Evolutionary conservation across 257 asterid genomes (phyloP).

Genomic region (Scutellaria galericulata): DNA sequence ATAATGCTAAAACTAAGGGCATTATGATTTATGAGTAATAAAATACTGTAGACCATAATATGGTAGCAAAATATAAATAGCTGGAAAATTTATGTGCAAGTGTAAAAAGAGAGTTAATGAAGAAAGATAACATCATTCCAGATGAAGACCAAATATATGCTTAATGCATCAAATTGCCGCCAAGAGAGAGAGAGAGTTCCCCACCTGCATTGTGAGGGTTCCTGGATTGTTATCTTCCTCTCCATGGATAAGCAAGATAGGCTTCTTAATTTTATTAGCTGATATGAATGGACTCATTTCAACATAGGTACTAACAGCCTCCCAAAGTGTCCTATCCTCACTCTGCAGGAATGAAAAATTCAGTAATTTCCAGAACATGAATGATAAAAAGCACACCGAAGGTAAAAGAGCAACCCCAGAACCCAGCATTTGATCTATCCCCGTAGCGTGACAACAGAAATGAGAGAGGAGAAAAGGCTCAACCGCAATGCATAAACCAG

Average conservation of each 20-base stretch:
- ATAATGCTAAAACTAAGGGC: conserved; percentile 25
- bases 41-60: no score
- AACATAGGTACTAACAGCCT: conserved; percentile 79
- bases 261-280: conserved; percentile 95
- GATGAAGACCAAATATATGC: no score
- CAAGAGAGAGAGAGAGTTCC: neutral
- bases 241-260: conserved; percentile 93
- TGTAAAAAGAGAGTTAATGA: neutral
- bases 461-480: neutral
- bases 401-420: conserved; percentile 17
- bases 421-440: conserved; percentile 11
- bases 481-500: neutral
- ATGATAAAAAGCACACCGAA: conserved; percentile 13
- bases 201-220: conserved; percentile 97
- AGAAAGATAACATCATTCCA: neutral
- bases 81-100: neutral
- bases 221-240: conserved; percentile 99
- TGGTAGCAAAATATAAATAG: neutral
- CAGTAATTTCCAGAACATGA: conserved; percentile 24
- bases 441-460: neutral
- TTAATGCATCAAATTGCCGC: neutral
- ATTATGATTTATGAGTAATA: neutral
- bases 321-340: conserved; percentile 99
- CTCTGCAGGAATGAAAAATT: conserved; percentile 51
- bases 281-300: conserved; percentile 96